Evolutionary conservation across 257 asterid species (phyloP), one percentile per base, ranked within the genome.

Genomic region (Phtheirospermum japonicum): DNA sequence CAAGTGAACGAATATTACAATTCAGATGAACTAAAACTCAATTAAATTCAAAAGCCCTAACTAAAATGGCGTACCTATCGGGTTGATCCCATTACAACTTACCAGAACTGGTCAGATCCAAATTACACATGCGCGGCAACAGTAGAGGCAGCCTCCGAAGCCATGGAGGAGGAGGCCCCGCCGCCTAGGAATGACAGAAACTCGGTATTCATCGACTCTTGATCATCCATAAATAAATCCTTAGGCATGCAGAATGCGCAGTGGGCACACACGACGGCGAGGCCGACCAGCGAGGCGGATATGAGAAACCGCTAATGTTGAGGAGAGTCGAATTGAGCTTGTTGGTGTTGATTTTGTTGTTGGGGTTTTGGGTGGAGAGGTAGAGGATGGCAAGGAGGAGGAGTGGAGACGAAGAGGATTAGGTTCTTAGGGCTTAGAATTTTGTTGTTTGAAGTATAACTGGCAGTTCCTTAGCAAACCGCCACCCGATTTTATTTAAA

Each of bases 181-280:
- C 86, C 85, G n/a, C 96, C 91, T 8, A 87, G 78, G 76, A 87
- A 90, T 56, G 95, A 88, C 2, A 88, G 72, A 63, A 91, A 81
- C 4, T 96, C 96, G 9, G 80, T 66, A 28, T 63, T 79, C 3
- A 56, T 75, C 5, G 82, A 83, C 75, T 88, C 96, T 70, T 88
- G 94, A n/a, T 91, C 95, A 57, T 91, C 96, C 77, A 88, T 36
- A 65, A 88, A 91, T 74, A 86, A 66, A 75, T 91, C 98, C 80
- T 91, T 95, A 0, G 96, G 95, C 74, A 80, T 63, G 26, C 96
- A 77, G 68, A 91, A 88, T 11, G 98, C 96, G 20, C 98, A 95
- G 77, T 90, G 96, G 32, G 79, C 59, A 62, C 86, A 82, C 60
- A 83, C 93, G 30, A 91, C 79, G 9, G 81, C 87, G 48, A 86